Conservation (phyloP, 2,329 filamentous ascomycete genomes). For the Aureobasidium lini region DNA sequence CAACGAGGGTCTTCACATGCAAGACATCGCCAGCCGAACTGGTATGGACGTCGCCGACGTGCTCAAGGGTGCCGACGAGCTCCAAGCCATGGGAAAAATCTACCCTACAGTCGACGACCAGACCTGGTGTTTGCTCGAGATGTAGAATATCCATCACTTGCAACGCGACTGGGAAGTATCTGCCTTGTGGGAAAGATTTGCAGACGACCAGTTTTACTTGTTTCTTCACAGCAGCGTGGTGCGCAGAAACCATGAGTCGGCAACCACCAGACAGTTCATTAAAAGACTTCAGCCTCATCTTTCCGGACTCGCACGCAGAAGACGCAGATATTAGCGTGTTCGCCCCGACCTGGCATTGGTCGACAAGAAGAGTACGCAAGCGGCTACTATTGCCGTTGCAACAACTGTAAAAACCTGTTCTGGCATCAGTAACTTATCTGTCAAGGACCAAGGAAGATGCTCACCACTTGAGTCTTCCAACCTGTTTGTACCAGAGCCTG, state of each 20-base stretch:
- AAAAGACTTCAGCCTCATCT: not conserved
- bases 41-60: constrained; percentile 64
- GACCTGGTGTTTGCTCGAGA: constrained; percentile 81
- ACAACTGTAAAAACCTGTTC: constrained; percentile 55
- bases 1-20: constrained; percentile 77
- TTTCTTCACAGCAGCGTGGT: not conserved
- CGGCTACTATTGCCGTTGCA: constrained; percentile 55
- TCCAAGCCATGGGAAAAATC: constrained; percentile 65
- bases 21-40: constrained; percentile 62
- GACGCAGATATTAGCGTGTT: constrained; percentile 7
- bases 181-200: not conserved
- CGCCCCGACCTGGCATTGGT: constrained; percentile 26
- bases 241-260: constrained; percentile 3
- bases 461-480: constrained; percentile 80
- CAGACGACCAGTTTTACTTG: not conserved
- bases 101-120: constrained; percentile 90
- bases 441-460: constrained; percentile 16
- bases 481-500: constrained; percentile 85
- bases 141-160: constrained; percentile 29
- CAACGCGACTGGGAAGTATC: not conserved
- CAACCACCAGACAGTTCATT: not conserved
- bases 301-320: too few relatives aligned
- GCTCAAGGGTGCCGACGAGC: constrained; percentile 69
- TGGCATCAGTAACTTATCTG: not conserved
- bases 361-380: constrained; percentile 55